phyloP scores from a whole-genome alignment of 2,329 filamentous ascomycete genomes.

The Verticillium zaregamsianum region DNA sequence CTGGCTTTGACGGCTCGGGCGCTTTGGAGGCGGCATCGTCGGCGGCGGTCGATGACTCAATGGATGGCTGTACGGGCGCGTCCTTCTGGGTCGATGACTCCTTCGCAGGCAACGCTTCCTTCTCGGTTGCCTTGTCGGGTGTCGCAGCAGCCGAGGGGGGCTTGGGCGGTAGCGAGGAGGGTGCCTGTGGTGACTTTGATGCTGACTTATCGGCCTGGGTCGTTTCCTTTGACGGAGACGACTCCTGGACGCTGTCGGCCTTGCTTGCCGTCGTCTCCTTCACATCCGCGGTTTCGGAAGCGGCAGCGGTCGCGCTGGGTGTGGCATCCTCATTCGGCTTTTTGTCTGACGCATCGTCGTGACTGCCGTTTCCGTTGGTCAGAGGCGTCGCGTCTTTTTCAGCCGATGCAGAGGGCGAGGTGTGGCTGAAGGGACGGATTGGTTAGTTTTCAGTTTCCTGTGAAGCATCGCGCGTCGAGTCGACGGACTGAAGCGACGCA shows the following conservation, averaged over 20 bases:
- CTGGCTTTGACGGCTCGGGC: not conserved
- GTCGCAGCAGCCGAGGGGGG: conserved; percentile 9
- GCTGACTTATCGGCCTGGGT: conserved; percentile 17
- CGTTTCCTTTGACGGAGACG: conserved; percentile 16
- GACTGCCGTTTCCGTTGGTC: conserved; percentile 20
- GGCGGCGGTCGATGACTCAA: not conserved
- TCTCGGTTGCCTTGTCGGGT: not conserved
- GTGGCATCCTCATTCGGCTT: not conserved
- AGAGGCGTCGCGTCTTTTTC: conserved; percentile 8
- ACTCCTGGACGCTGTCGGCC: not conserved
- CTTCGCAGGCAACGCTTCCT: not conserved
- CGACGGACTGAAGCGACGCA: too few relatives aligned
- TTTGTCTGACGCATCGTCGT: not conserved
- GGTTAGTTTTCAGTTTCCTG: not conserved
- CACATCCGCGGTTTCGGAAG: conserved; percentile 11
- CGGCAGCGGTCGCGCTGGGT: conserved; percentile 2
- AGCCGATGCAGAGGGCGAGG: not conserved
- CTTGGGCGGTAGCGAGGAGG: not conserved
- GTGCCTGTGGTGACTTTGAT: not conserved
- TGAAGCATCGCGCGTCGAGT: not conserved
- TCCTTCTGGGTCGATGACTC: not conserved
- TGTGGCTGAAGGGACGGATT: not conserved
- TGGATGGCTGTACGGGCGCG: not conserved
- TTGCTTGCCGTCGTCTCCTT: conserved; percentile 3
- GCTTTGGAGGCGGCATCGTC: not conserved